phyloP scores from a whole-genome alignment of 192 early-diverging fungal species.

The Gryganskiella cystojenkinii region DNA sequence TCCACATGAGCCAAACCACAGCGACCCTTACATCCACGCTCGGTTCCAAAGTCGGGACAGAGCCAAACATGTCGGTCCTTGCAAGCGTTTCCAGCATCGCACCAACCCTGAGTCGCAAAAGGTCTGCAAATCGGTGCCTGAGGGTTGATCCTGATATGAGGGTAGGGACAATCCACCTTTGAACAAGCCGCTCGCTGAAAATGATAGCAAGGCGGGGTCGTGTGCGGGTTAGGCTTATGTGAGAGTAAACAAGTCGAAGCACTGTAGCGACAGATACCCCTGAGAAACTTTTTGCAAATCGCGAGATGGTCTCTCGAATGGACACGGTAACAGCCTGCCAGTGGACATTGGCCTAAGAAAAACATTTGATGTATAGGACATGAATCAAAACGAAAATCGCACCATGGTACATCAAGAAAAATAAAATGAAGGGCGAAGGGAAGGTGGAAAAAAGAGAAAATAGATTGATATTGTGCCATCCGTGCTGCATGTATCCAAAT shows the following conservation, averaged over 20 bases:
- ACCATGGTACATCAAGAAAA: not conserved
- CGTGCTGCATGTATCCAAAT: not conserved
- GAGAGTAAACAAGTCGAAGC: constrained; percentile 56
- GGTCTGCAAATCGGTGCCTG: constrained; percentile 71
- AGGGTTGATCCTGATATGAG: constrained; percentile 65
- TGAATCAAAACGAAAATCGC: not conserved
- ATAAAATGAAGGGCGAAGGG: not conserved
- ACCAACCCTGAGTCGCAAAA: constrained; percentile 73
- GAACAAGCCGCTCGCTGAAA: constrained; percentile 72
- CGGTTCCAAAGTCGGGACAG: constrained; percentile 76
- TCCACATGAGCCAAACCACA: constrained; percentile 72
- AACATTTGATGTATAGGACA: too few relatives aligned
- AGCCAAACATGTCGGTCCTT: constrained; percentile 72
- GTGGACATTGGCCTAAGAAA: constrained; percentile 55
- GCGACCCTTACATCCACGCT: constrained; percentile 64
- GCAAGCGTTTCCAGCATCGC: constrained; percentile 65
- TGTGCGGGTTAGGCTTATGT: constrained; percentile 65
- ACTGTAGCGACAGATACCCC: constrained; percentile 56
- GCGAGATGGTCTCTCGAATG: constrained; percentile 62
- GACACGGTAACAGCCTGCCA: constrained; percentile 38
- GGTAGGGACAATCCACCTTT: constrained; percentile 63
- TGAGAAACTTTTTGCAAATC: constrained; percentile 62
- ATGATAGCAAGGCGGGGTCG: constrained; percentile 70
- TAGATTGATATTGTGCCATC: not conserved
- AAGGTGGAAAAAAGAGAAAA: not conserved